Base-by-base conservation (phyloP, 495 filamentous ascomycete genomes). In the Podospora pseudocomata region DNA sequence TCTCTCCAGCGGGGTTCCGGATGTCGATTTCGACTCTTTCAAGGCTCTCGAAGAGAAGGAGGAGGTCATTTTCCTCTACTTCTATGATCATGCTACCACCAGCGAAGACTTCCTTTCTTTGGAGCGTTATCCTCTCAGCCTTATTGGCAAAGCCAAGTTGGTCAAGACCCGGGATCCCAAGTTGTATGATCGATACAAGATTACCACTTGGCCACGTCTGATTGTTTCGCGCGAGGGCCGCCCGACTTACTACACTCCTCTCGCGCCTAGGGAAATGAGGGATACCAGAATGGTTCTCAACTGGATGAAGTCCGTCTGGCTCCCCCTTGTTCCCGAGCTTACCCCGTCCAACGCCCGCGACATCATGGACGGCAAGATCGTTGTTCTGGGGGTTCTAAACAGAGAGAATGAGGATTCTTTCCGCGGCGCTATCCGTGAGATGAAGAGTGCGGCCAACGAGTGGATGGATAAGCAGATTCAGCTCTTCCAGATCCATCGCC, bases 381-480 rank as follows among this genome's bases (percentile, higher is more conserved):
- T 98, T 30, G 95, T 99, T 0, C 87, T 99, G 18, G 96, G 92
- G 15, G 91, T 99, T 23, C 80, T 99, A 28, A 92, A 88, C 74
- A 87, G 94, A 18, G 89, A 92, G 13, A 87, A 92, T 58, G 81
- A 89, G 44, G 91, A 92, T 61, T 90, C 94, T 28, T 98, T 95
- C 80, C 79, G 85, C 65, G 83, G 84, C 60, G 88, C 91, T 27
- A 91, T 91, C 79, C 88, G 91, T 18, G 95, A 99, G 80, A 89
- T 99, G 78, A 98, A 97, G 84, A 93, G 92, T 68, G 95, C 95
- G 23, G 95, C 95, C 13, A 83, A 92, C 65, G 95, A 98, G 73
- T 99, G 95, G 92, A 97, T 98, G 89, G 95, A 97, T 77, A 96
- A 94, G 81, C 91, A 97, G 76, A 88, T 89, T 39, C 87, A 94